phyloP scores from a whole-genome alignment of 192 early-diverging fungal species.

The Linnemannia exigua region DNA sequence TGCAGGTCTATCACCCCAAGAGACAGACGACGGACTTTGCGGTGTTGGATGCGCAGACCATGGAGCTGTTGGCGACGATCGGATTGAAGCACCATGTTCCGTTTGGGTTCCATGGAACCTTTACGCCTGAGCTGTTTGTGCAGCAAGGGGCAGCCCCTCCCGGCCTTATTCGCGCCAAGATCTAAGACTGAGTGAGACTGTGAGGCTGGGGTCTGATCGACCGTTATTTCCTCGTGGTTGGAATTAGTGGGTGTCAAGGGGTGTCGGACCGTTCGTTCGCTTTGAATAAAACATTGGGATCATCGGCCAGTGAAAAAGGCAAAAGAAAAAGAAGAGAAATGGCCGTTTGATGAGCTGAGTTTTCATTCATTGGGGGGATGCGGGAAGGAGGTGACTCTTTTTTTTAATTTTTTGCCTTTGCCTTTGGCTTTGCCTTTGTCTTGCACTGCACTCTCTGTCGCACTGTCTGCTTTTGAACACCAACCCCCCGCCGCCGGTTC shows the following conservation, averaged over 20 bases:
- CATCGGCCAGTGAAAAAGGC: background rate
- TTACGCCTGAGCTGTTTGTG: slow-evolving; percentile 49
- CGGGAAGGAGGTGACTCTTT: background rate
- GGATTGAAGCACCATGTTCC: slow-evolving; percentile 53
- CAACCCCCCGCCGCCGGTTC: background rate
- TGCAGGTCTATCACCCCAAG: slow-evolving; percentile 46
- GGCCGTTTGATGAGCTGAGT: background rate
- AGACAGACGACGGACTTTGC: slow-evolving; percentile 50
- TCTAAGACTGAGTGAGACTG: slow-evolving; percentile 15
- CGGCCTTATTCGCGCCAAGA: slow-evolving; percentile 33
- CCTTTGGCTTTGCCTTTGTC: background rate
- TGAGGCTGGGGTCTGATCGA: too few species aligned
- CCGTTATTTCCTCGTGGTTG: background rate
- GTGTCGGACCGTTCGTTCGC: background rate
- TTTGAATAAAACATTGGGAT: background rate
- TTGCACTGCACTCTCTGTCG: background rate
- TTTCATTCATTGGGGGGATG: background rate
- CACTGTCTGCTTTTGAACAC: background rate
- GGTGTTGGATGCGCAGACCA: slow-evolving; percentile 45
- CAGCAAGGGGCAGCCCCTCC: slow-evolving; percentile 10
- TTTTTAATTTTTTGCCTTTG: background rate
- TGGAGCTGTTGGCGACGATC: slow-evolving; percentile 50
- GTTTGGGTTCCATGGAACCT: slow-evolving; percentile 54
- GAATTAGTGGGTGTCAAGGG: background rate
- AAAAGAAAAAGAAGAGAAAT: background rate